A percentile compares a stretch with the other conserved stretches of the same genome.
These are phyloP conservation scores for Bauhinia variegata DNA, from an alignment of 306 rosid genomes.

Conservation along the genomic window DNA sequence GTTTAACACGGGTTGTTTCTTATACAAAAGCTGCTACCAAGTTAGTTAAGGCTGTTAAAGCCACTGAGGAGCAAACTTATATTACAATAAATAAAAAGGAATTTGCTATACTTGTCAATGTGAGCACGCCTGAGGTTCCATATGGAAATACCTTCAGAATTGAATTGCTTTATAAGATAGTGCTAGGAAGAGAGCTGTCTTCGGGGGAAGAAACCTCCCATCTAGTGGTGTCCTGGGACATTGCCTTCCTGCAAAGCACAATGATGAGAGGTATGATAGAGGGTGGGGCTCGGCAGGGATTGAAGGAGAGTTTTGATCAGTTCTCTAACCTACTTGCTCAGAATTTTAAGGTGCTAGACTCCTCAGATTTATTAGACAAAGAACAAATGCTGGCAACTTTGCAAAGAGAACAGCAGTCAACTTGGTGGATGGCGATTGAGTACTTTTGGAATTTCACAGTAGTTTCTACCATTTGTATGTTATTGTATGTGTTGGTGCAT, in stretches of 20 bases:
- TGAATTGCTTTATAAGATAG: slow-evolving; percentile 85
- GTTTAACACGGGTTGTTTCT: slow-evolving; percentile 65
- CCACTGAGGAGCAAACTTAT: slow-evolving; percentile 83
- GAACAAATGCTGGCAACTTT: slow-evolving; percentile 54
- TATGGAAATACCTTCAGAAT: slow-evolving; percentile 69
- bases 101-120: slow-evolving; percentile 56
- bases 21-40: slow-evolving; percentile 68
- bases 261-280: slow-evolving; percentile 86
- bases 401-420: slow-evolving; percentile 58
- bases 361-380: slow-evolving; percentile 49
- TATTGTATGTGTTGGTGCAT: slow-evolving; percentile 64
- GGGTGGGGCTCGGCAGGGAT: slow-evolving; percentile 68
- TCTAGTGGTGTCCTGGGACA: slow-evolving; percentile 73
- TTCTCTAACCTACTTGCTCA: slow-evolving; percentile 53
- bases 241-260: slow-evolving; percentile 71
- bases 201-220: slow-evolving; percentile 62
- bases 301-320: slow-evolving; percentile 71
- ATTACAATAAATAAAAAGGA: slow-evolving; percentile 62
- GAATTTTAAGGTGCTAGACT: slow-evolving; percentile 52
- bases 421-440: slow-evolving; percentile 59
- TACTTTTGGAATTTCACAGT: slow-evolving; percentile 72
- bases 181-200: slow-evolving; percentile 57
- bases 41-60: slow-evolving; percentile 64
- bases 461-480: slow-evolving; percentile 56
- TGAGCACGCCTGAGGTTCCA: slow-evolving; percentile 86